Evolutionary conservation across 768 basidiomycete species (phyloP), one percentile per base, ranked within the genome.

Genomic region (Leucocoprinus birnbaumii): DNA sequence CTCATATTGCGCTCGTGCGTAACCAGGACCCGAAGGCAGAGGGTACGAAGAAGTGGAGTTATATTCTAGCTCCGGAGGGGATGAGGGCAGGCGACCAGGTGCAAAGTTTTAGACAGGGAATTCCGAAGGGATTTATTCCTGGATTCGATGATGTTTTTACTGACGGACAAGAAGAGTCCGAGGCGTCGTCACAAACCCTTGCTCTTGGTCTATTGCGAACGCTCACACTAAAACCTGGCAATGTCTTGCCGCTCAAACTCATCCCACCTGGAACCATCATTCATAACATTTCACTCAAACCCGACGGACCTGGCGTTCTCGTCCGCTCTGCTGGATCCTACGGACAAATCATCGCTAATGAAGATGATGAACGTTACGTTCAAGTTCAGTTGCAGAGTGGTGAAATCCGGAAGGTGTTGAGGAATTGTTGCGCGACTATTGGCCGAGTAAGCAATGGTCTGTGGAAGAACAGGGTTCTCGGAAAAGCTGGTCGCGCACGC

Each of bases 221-320:
- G 0, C 71, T 85, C 66, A 92, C 92, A 2, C 71, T 98, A 68
- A 89, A 89, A 65, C 85, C 90, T 0, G 97, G 97, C 44, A 98
- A 98, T 65, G 94, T 95, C 49, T 84, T 99, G 13, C 94, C 92
- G 0, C 74, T 99, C 44, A 85, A 86, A 42, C 84, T 97, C 58
- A 92, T 98, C 58, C 97, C 97, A 1, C 81, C 89, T n/a, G 94
- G 83, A 3, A 97, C 94, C 8, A 80, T 89, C 66, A 84, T 98
- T 57, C 94, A 98, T 78, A 87, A 82, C 64, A 79, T 99, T 58
- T 76, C 91, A 0, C 84, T 98, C 53, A 74, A 81, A 37, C 86
- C 91, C 0, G 69, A 79, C 4, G 93, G 92, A 7, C 88, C 83
- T 16, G 91, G 84, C 24, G 77, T 88, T 44, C 87, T 98, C 42